Evolutionary conservation across 108 stramenopile species (phyloP).

Genomic region (Craspedostauros australis): DNA sequence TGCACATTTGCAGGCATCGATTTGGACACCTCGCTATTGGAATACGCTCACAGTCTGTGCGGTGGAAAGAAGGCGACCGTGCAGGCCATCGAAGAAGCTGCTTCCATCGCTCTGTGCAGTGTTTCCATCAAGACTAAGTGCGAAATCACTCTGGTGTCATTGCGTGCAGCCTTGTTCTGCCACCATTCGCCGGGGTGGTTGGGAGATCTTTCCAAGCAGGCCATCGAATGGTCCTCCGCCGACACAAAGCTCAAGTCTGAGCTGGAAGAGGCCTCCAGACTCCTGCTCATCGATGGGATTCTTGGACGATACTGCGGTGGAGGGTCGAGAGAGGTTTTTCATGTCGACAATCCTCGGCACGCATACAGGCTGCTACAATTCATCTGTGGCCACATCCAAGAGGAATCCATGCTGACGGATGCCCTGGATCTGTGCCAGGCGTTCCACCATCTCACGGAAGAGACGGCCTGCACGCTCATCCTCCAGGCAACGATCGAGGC

Average conservation of each 20-base stretch:
- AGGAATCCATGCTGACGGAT: constrained; percentile 43
- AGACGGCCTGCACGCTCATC: constrained; percentile 47
- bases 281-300: constrained; percentile 64
- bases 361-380: constrained; percentile 54
- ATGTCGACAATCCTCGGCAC: constrained; percentile 72
- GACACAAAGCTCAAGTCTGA: constrained; percentile 58
- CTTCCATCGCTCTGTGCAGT: constrained; percentile 60
- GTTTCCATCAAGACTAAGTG: constrained; percentile 41
- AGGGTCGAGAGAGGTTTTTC: constrained; percentile 71
- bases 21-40: constrained; percentile 51
- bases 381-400: constrained; percentile 49
- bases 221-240: constrained; percentile 58
- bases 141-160: constrained; percentile 48
- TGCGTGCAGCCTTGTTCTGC: constrained; percentile 67
- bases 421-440: constrained; percentile 61
- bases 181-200: constrained; percentile 53
- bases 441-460: constrained; percentile 56
- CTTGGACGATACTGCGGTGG: constrained; percentile 76
- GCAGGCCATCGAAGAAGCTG: constrained; percentile 28
- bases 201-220: constrained; percentile 46
- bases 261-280: constrained; percentile 66
- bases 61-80: constrained; percentile 41
- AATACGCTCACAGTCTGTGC: constrained; percentile 48
- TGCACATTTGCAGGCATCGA: constrained; percentile 31
- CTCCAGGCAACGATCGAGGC: constrained; percentile 43